These are phyloP conservation scores for Trichosporon sp. DNA, from an alignment of 1,284 basidiomycete genomes.

Conservation along the genomic window DNA sequence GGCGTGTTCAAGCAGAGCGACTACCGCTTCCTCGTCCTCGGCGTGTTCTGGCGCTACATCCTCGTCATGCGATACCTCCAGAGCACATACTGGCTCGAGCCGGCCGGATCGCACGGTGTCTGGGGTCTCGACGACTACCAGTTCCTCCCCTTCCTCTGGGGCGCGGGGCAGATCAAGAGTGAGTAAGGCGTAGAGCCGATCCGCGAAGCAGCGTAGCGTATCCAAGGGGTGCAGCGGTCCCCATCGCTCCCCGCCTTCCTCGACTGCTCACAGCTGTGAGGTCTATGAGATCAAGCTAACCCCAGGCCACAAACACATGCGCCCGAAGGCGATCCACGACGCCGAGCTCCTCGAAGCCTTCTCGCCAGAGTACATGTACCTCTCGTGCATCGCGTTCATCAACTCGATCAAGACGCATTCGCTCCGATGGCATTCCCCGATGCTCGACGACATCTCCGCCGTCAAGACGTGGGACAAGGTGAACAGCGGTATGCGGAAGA, in stretches of 20 bases:
- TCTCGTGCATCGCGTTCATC: slow-evolving; percentile 94
- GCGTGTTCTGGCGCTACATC: slow-evolving; percentile 94
- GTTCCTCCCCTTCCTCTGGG: slow-evolving; percentile 91
- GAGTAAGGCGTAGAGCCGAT: slow-evolving; percentile 28
- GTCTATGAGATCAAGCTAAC: slow-evolving; percentile 22
- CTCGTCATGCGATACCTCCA: slow-evolving; percentile 87
- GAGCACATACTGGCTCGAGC: slow-evolving; percentile 95
- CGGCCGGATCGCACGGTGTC: slow-evolving; percentile 95
- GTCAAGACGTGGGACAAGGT: slow-evolving; percentile 98
- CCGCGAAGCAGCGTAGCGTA: too few relatives aligned
- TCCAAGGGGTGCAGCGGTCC: too few relatives aligned
- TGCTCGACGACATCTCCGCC: slow-evolving; percentile 97
- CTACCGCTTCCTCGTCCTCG: slow-evolving; percentile 74
- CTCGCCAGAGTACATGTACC: slow-evolving; percentile 91
- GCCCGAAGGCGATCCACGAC: slow-evolving; percentile 92
- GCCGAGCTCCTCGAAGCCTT: slow-evolving; percentile 89
- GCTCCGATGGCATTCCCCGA: slow-evolving; percentile 96
- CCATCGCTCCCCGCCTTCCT: slow-evolving; percentile 5
- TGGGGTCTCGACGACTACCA: slow-evolving; percentile 99
- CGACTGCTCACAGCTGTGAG: neutral
- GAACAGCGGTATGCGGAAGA: slow-evolving; percentile 96
- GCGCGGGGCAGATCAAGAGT: slow-evolving; percentile 73
- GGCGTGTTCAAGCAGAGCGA: slow-evolving; percentile 70
- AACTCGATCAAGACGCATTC: slow-evolving; percentile 97
- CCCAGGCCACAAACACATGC: slow-evolving; percentile 81